A percentile compares a stretch with the other conserved stretches of the same genome.
Evolutionary conservation across 345 rosid genomes (phyloP).

Genomic region (Combretum micranthum): DNA sequence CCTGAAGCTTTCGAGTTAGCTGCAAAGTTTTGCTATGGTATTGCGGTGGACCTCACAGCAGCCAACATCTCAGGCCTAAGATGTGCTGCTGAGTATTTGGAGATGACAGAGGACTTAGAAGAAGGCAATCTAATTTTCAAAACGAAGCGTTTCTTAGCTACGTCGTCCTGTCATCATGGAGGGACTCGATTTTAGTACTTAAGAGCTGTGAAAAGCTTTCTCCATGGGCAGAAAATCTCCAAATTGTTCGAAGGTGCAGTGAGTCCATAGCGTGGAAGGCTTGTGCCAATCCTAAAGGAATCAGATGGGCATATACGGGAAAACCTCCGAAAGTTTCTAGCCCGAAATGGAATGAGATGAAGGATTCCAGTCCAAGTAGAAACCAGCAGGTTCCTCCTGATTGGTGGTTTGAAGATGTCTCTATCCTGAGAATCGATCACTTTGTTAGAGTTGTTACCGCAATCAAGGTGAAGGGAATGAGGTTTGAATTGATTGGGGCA

Average conservation of each 20-base stretch:
- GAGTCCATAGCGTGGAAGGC: constrained; percentile 99
- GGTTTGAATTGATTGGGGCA: constrained; percentile 82
- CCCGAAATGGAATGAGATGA: constrained; percentile 69
- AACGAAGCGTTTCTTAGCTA: constrained; percentile 98
- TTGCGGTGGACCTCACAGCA: constrained; percentile 88
- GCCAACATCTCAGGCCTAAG: constrained; percentile 81
- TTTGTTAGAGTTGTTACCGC: constrained; percentile 92
- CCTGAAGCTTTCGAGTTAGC: constrained; percentile 84
- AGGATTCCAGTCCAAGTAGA: constrained; percentile 76
- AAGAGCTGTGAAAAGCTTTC: constrained; percentile 94
- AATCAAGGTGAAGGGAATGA: constrained; percentile 95
- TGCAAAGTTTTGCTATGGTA: constrained; percentile 91
- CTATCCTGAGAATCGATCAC: constrained; percentile 89
- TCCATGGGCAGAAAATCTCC: constrained; percentile 97
- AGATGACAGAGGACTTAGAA: constrained; percentile 99
- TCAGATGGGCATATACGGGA: constrained; percentile 86
- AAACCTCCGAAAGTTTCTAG: constrained; percentile 63
- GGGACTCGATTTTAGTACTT: constrained; percentile 81
- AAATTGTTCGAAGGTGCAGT: constrained; percentile 87
- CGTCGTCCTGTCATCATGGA: constrained; percentile 93
- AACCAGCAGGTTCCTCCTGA: constrained; percentile 85
- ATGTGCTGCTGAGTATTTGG: constrained; percentile 95
- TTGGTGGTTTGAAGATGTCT: constrained; percentile 99
- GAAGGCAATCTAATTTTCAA: constrained; percentile 97
- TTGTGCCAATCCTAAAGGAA: constrained; percentile 93